Base-by-base conservation (phyloP, 495 filamentous ascomycete genomes). In the Lindgomyces ingoldianus region DNA sequence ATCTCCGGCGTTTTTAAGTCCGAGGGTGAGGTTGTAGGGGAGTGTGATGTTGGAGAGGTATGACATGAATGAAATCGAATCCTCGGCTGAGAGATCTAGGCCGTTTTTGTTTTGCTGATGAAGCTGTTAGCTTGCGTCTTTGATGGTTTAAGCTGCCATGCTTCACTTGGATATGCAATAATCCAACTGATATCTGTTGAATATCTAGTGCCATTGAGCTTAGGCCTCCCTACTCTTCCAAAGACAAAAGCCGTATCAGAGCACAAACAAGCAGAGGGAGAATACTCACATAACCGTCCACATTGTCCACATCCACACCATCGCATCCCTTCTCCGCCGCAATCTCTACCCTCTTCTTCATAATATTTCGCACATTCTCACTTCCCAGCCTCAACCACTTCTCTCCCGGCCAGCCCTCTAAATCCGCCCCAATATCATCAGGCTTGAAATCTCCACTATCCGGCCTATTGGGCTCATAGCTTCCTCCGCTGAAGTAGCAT, bases 401-500 rank as follows among this genome's bases (percentile, higher is more conserved):
- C 78, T 91, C 88, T 46, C 81, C 82, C 0, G 80, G 76, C 87
- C 88, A 91, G 16, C 83, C 85, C 27, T 81, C 76, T 4, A 91
- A 70, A 11, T 67, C 64, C 1, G 76, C 73, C 14, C 84, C 87
- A 19, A 83, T 65, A 50, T 89, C 87, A 0, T 71, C 65, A 6
- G 55, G 44, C 0, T 67, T 22, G 74, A 90, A 91, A 0, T 80
- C 41, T 48, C 36, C 51, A 3, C 81, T 73, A 68, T 91, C 88
- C 4, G 77, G 72, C 4, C 87, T 81, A 73, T 78, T 83, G 59
- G 81, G 70, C 74, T 88, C 85, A 60, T 81, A 88, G 16, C 80
- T 83, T 4, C 88, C 88, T 0, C 87, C 88, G 11, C 81, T 84
- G 76, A 89, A 90, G 72, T 90, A 91, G 78, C 88, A 91, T 59